A percentile compares a stretch with the other conserved stretches of the same genome.
Evolutionary conservation across 2,329 filamentous ascomycete species (phyloP).

Genomic region (Tolypocladium sp.): DNA sequence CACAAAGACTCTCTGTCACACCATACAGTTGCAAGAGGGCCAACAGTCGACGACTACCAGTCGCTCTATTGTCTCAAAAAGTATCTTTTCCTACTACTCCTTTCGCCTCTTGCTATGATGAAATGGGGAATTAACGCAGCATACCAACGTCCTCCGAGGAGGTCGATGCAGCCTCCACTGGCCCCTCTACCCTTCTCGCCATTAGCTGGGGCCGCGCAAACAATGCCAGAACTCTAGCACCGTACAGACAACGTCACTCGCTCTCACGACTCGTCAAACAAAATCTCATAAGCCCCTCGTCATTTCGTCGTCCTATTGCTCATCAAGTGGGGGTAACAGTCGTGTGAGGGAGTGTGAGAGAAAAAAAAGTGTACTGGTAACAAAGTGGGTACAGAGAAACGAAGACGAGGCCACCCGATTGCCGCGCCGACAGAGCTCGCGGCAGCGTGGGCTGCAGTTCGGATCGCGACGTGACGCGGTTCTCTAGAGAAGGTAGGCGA

Average conservation of each 20-base stretch:
- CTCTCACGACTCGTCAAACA: constrained; percentile 3
- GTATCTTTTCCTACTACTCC: constrained; percentile 20
- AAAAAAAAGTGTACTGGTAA: constrained; percentile 19
- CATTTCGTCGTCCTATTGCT: constrained; percentile 11
- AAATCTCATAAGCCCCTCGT: constrained; percentile 8
- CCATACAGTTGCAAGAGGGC: background rate
- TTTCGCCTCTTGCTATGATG: constrained; percentile 25
- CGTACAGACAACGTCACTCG: background rate
- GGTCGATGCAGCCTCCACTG: constrained; percentile 8
- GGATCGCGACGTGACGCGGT: background rate
- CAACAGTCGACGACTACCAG: background rate
- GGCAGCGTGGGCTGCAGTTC: constrained; percentile 2
- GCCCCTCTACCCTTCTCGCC: background rate
- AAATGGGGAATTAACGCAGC: constrained; percentile 16
- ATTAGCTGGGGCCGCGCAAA: background rate
- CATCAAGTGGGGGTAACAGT: constrained; percentile 5
- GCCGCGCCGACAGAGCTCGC: constrained; percentile 6
- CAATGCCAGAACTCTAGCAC: background rate
- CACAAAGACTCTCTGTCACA: background rate
- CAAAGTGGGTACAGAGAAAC: constrained; percentile 22
- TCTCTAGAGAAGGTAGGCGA: constrained; percentile 41
- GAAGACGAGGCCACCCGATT: constrained; percentile 9
- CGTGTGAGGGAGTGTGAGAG: constrained; percentile 4
- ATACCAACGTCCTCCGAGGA: constrained; percentile 12
- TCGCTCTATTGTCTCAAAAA: background rate